Percentiles rank a stretch among this genome's conserved stretches.
Evolutionary conservation across 139 green algal species (phyloP).

Genomic region (Trebouxia sp.): DNA sequence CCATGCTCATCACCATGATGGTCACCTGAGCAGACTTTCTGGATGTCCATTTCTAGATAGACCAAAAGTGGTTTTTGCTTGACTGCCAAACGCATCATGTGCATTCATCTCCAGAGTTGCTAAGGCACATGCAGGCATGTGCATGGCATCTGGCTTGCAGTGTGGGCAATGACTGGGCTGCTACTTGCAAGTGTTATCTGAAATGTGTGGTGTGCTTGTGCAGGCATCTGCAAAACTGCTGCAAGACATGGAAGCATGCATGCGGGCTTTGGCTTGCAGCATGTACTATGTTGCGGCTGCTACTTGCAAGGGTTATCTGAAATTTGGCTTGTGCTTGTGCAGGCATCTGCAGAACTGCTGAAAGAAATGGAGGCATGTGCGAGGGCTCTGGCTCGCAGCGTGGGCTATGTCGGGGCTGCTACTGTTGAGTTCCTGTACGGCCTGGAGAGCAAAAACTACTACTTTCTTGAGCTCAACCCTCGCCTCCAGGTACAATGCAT

Average conservation of each 20-base stretch:
- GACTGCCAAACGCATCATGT: neutral
- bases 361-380: constrained; percentile 86
- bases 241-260: constrained; percentile 82
- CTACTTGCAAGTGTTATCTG: neutral
- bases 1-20: no score
- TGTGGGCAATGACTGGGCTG: neutral
- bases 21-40: no score
- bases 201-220: neutral
- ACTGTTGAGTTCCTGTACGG: constrained; percentile 97
- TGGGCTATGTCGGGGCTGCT: constrained; percentile 92
- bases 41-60: no score
- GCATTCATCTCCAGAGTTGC: neutral
- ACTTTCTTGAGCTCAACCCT: constrained; percentile 98
- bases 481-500: constrained; percentile 78
- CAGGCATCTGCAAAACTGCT: constrained; percentile 50
- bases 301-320: no score
- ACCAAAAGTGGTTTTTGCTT: no score
- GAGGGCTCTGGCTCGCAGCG: constrained; percentile 80
- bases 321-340: neutral
- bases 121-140: neutral
- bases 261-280: constrained; percentile 80
- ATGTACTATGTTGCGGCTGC: constrained; percentile 93
- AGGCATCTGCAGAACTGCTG: constrained; percentile 51
- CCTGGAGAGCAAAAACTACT: constrained; percentile 83
- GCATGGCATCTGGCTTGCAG: neutral